These are phyloP conservation scores for Chrysoporthe deuterocubensis DNA, from an alignment of 2,329 filamentous ascomycete species.

Conservation along the genomic window DNA sequence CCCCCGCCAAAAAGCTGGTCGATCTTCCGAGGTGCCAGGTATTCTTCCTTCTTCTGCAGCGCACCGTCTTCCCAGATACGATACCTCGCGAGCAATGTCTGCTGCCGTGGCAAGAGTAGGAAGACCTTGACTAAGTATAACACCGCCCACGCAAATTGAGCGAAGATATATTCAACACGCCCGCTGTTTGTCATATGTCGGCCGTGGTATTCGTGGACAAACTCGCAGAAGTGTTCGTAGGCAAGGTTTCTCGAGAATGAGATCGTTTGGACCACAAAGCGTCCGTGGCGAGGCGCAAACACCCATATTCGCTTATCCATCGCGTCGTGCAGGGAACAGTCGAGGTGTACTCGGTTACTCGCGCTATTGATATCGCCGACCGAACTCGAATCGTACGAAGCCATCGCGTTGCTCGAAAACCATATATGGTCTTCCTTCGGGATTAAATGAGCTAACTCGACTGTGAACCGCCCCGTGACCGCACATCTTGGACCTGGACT, in stretches of 20 bases:
- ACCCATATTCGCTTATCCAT: background rate
- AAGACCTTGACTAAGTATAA: background rate
- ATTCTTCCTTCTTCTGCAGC: constrained; percentile 1
- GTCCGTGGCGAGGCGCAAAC: background rate
- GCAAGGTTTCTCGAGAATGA: background rate
- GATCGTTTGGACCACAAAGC: background rate
- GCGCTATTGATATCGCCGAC: background rate
- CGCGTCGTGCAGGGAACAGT: background rate
- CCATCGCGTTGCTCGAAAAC: background rate
- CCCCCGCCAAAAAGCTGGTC: constrained; percentile 5
- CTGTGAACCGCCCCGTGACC: background rate
- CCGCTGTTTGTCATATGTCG: constrained; percentile 1
- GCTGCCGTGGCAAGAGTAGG: constrained; percentile 1
- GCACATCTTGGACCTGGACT: background rate
- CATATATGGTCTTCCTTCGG: background rate
- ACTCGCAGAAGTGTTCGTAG: background rate
- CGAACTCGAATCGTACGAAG: background rate
- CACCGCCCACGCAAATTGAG: constrained; percentile 1
- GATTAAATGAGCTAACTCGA: background rate
- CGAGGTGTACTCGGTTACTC: background rate
- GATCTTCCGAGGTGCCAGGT: background rate
- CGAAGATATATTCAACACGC: constrained; percentile 3
- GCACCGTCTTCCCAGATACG: background rate
- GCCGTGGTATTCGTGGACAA: constrained; percentile 15
- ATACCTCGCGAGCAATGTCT: background rate